These are phyloP conservation scores for Nicotiana rustica DNA, from an alignment of 305 asterid species.

Conservation along the genomic window DNA sequence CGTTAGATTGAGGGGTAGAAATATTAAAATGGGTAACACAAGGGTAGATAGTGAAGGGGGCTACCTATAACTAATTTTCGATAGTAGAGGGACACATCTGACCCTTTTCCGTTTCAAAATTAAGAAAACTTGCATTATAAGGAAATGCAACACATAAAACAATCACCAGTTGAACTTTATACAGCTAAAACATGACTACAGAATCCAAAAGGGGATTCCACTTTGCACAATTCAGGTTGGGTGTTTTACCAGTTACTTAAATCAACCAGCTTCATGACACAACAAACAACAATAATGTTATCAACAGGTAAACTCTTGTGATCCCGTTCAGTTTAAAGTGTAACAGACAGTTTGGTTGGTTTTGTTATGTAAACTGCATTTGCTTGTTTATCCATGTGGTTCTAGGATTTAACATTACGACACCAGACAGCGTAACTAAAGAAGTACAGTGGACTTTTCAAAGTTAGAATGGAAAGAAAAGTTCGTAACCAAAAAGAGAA, in stretches of 20 bases:
- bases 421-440: background rate
- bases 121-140: background rate
- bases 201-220: constrained; percentile 14
- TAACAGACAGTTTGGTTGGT: background rate
- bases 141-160: constrained; percentile 9
- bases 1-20: no score
- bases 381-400: background rate
- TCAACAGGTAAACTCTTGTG: constrained; percentile 1
- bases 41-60: no score
- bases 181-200: constrained; percentile 4
- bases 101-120: background rate
- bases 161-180: background rate
- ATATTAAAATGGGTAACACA: no score
- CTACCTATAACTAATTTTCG: no score
- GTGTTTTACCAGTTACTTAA: background rate
- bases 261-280: constrained; percentile 15
- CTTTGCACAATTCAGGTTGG: constrained; percentile 10
- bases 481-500: background rate
- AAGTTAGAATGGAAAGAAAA: constrained; percentile 18
- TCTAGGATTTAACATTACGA: background rate
- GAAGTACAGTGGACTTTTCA: background rate
- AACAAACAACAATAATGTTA: background rate
- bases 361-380: background rate
- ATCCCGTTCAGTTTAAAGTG: constrained; percentile 24
- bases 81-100: no score